phyloP scores from a whole-genome alignment of 805 yeast species.

The Alloascoidea africana region DNA sequence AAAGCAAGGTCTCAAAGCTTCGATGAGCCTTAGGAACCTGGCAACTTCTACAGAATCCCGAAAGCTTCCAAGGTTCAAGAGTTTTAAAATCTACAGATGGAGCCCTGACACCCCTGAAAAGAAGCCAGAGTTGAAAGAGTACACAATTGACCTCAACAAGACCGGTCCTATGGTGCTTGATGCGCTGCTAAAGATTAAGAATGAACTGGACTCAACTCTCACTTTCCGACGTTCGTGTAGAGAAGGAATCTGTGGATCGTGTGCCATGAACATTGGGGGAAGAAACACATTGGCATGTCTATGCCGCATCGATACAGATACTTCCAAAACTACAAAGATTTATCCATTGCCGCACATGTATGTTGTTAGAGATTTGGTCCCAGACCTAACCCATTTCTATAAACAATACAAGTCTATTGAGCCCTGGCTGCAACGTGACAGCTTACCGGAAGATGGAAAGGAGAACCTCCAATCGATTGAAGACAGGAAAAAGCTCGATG shows the following conservation, averaged over 20 bases:
- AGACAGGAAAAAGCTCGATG: slow-evolving; percentile 93
- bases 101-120: slow-evolving; percentile 91
- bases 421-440: slow-evolving; percentile 83
- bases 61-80: slow-evolving; percentile 61
- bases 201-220: slow-evolving; percentile 90
- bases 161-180: slow-evolving; percentile 98
- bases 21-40: too few relatives aligned
- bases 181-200: slow-evolving; percentile 86
- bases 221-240: slow-evolving; percentile 98
- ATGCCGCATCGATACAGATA: slow-evolving; percentile 80
- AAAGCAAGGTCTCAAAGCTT: too few relatives aligned
- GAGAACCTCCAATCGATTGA: slow-evolving; percentile 84
- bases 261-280: slow-evolving; percentile 99
- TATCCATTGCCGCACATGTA: slow-evolving; percentile 98
- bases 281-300: slow-evolving; percentile 93
- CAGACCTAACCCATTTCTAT: slow-evolving; percentile 94
- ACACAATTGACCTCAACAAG: slow-evolving; percentile 70
- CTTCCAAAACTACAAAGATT: slow-evolving; percentile 61
- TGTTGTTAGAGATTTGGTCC: slow-evolving; percentile 92
- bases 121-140: slow-evolving; percentile 76
- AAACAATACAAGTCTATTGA: slow-evolving; percentile 96
- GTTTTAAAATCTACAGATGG: slow-evolving; percentile 94
- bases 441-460: slow-evolving; percentile 75
- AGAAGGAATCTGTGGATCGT: slow-evolving; percentile 98
- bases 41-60: too few relatives aligned